Evolutionary conservation across 2,329 filamentous ascomycete species (phyloP).

Genomic region (Aspergillus puulaauensis): DNA sequence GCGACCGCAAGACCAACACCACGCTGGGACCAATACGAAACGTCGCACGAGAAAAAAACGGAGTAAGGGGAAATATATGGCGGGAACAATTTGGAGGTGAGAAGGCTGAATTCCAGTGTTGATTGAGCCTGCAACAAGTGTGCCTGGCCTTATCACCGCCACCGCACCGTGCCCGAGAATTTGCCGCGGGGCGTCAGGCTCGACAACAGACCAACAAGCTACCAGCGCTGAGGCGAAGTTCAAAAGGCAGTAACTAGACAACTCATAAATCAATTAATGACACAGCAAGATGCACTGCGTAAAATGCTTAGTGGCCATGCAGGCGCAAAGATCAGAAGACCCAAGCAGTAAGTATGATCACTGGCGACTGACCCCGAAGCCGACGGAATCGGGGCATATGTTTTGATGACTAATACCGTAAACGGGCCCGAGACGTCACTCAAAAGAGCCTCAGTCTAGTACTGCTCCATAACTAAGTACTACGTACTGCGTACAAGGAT

Average conservation of each 20-base stretch:
- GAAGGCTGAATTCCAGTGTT: background rate
- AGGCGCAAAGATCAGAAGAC: conserved; percentile 1
- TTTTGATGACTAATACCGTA: background rate
- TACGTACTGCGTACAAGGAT: no score
- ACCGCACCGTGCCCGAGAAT: conserved; percentile 9
- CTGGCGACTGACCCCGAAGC: no score
- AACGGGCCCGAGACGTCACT: background rate
- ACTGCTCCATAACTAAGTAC: no score
- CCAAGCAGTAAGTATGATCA: no score
- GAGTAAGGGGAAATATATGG: background rate
- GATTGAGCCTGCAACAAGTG: background rate
- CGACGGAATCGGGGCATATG: no score
- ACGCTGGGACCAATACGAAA: background rate
- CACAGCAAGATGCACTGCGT: background rate
- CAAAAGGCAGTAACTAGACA: background rate
- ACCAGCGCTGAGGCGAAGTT: background rate
- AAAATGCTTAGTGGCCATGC: background rate
- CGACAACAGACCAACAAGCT: conserved; percentile 1
- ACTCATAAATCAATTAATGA: background rate
- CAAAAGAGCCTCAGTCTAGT: background rate
- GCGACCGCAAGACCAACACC: conserved; percentile 8
- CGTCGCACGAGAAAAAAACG: background rate
- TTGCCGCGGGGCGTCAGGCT: conserved; percentile 11
- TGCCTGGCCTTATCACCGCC: conserved; percentile 10
- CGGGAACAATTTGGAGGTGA: background rate